These are phyloP conservation scores for Aspergillus panamensis DNA, from an alignment of 495 filamentous ascomycete genomes.

Conservation along the genomic window DNA sequence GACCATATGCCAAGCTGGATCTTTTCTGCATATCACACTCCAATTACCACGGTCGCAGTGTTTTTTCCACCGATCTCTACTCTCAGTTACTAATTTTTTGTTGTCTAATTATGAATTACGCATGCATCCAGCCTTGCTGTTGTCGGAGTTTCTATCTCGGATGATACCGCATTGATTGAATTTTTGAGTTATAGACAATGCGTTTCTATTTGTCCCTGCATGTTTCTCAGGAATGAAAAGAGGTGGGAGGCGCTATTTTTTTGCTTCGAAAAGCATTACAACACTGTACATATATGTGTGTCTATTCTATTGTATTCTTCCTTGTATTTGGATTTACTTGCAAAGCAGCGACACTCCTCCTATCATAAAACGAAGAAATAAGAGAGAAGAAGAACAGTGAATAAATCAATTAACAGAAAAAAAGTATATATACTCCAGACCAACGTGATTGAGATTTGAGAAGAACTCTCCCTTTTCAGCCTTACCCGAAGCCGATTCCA, in stretches of 20 bases:
- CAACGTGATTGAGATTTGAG: no score
- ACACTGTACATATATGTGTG: slow-evolving; percentile 13
- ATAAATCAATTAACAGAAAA: no score
- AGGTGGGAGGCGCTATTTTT: slow-evolving; percentile 6
- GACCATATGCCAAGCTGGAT: neutral
- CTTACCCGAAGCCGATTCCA: neutral
- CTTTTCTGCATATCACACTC: slow-evolving; percentile 3
- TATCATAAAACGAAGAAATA: neutral
- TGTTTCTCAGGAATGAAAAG: slow-evolving; percentile 6
- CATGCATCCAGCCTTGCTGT: slow-evolving; percentile 18
- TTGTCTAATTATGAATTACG: slow-evolving; percentile 26
- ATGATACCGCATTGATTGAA: slow-evolving; percentile 32
- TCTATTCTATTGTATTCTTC: neutral
- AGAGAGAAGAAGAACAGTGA: neutral
- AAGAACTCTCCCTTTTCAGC: slow-evolving; percentile 2
- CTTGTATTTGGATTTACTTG: neutral
- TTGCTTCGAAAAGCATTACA: slow-evolving; percentile 2
- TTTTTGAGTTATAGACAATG: slow-evolving; percentile 29
- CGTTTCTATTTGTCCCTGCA: slow-evolving; percentile 11
- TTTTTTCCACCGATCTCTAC: slow-evolving; percentile 15
- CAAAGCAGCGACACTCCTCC: neutral
- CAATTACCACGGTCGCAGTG: neutral
- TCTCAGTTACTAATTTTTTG: slow-evolving; percentile 26
- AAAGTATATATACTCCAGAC: no score
- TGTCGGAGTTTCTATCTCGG: slow-evolving; percentile 14